Conservation (phyloP, 176 grass and related monocot species). For the Calamus simplicifolius region DNA sequence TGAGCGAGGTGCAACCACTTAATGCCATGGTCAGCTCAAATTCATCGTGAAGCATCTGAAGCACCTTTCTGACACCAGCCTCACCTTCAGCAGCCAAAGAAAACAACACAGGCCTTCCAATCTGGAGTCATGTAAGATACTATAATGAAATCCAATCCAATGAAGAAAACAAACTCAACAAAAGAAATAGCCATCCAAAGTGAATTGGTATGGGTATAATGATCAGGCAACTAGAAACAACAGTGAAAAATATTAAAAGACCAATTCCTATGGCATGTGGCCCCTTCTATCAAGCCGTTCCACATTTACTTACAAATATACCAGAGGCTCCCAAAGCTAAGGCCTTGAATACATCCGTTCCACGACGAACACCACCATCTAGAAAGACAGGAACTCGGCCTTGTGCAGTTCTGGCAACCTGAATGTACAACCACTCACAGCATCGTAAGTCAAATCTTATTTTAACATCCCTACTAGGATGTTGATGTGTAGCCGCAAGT, state of each 20-base stretch:
- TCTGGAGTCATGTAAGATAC: conserved; percentile 10
- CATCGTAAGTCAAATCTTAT: too few relatives aligned
- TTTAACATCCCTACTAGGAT: too few relatives aligned
- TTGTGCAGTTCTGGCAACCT: conserved; percentile 67
- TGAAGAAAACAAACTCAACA: too few relatives aligned
- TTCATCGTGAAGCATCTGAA: conserved; percentile 79
- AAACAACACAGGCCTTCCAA: conserved; percentile 85
- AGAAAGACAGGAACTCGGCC: conserved; percentile 89
- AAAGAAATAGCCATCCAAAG: too few relatives aligned
- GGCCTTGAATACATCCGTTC: conserved; percentile 96
- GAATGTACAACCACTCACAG: conserved; percentile 4
- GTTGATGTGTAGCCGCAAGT: too few relatives aligned
- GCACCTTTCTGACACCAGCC: conserved; percentile 67
- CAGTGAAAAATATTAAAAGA: too few relatives aligned
- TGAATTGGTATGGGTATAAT: too few relatives aligned
- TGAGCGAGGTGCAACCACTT: conserved; percentile 78
- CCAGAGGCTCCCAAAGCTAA: conserved; percentile 87
- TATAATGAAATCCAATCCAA: too few relatives aligned
- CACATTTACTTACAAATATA: conserved; percentile 56
- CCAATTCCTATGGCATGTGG: too few relatives aligned
- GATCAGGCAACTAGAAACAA: too few relatives aligned
- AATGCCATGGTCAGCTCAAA: conserved; percentile 95
- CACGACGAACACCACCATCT: conserved; percentile 88
- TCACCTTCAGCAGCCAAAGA: conserved; percentile 77
- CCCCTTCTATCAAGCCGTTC: too few relatives aligned